Conservation (phyloP, 2,329 filamentous ascomycete species). For the Paraconiothyrium sp. region DNA sequence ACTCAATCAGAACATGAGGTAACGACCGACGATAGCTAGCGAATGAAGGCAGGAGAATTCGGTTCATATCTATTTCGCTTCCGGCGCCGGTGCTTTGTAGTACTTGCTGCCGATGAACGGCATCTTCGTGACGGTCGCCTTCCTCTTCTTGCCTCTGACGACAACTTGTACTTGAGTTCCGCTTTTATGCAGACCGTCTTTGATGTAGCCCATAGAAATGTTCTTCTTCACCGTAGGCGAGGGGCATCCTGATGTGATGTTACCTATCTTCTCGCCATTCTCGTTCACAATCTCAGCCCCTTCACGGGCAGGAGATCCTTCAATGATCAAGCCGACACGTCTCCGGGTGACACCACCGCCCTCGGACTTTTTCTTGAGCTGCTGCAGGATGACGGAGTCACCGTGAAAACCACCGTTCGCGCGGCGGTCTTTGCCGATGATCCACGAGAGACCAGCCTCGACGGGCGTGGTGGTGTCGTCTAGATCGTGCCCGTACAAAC, state of each 20-base stretch:
- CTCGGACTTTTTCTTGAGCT: constrained; percentile 79
- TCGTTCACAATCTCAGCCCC: constrained; percentile 79
- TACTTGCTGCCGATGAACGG: constrained; percentile 87
- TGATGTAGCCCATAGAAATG: constrained; percentile 94
- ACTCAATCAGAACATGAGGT: no score
- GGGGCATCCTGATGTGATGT: constrained; percentile 88
- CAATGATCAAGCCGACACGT: constrained; percentile 81
- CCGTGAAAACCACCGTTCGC: constrained; percentile 83
- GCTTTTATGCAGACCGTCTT: constrained; percentile 81
- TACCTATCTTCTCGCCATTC: constrained; percentile 74
- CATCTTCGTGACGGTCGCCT: constrained; percentile 84
- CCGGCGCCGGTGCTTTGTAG: constrained; percentile 53
- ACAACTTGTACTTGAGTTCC: constrained; percentile 83
- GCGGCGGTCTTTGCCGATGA: constrained; percentile 82
- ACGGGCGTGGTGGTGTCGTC: constrained; percentile 79
- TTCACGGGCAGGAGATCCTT: constrained; percentile 89
- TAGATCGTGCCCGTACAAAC: constrained; percentile 98
- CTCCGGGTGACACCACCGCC: constrained; percentile 75
- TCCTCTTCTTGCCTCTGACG: constrained; percentile 78
- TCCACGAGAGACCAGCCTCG: constrained; percentile 75
- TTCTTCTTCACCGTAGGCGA: constrained; percentile 88
- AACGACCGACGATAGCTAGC: no score
- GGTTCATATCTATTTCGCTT: constrained; percentile 4
- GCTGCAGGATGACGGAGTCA: constrained; percentile 76
- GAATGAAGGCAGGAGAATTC: neutral